Evolutionary conservation across 805 yeast genomes (phyloP), one percentile per base, ranked within the genome.

Genomic region (Suhomyces sp.): DNA sequence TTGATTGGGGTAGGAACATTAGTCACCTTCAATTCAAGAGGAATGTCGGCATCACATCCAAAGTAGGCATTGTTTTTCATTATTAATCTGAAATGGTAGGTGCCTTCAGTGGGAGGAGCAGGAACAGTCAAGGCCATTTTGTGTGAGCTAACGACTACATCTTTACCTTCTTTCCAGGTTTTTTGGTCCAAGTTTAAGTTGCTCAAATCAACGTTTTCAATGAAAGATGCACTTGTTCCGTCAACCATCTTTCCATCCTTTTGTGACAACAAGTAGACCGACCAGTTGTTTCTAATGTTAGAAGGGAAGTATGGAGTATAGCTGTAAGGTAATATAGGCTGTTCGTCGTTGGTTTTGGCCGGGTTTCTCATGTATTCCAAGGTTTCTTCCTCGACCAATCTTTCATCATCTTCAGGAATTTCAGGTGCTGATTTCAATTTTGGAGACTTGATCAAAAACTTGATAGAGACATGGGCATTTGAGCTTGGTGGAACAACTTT

Each of bases 171-270:
- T 29, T 72, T 63, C 78, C 77, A 84, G 57, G 82, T 77, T 50
- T 82, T 84, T 52, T 77, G 82, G 4, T 80, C 60, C 50, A 85
- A 69, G 23, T 66, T 65, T 60, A 88, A 71, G 67, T 89, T 88
- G 40, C 78, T 70, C 49, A 82, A 69, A 53, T 83, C 85, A 27
- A 78, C 72, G 55, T 80, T 73, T 44, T 78, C 77, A 58, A 88
- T 63, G 47, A 69, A 69, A 22, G 77, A 74, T 3, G 90, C 90
- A 8, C 82, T 74, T 58, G 67, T 57, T 13, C 70, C 73, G 54
- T 92, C 97, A 22, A 86, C 81, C 46, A 94, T 73, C 67, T 88
- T 90, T 55, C 83, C 84, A 69, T 93, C 98, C 59, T 84, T 84
- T 68, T 90, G 97, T 50, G 81, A 74, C 31, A 82, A 74, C 48